Evolutionary conservation across 306 rosid species (phyloP).

Genomic region (Bauhinia variegata): DNA sequence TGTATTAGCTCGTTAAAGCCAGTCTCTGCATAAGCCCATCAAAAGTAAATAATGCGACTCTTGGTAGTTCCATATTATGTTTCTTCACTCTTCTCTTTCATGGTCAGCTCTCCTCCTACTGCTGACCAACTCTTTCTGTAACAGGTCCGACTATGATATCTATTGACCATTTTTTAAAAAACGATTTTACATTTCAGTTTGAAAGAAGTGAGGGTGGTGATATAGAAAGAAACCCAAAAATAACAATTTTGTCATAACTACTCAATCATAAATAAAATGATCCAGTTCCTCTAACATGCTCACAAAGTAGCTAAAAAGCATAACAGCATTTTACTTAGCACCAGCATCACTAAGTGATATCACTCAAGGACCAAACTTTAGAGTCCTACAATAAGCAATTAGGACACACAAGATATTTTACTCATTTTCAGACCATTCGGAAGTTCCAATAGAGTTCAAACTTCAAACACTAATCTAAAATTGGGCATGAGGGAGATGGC

Average conservation of each 20-base stretch:
- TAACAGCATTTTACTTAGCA: no score
- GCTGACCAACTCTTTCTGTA: background rate
- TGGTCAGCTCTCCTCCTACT: background rate
- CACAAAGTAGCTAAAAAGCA: background rate
- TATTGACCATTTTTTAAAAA: background rate
- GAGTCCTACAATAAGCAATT: background rate
- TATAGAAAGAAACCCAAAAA: background rate
- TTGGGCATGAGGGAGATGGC: no score
- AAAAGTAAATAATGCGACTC: no score
- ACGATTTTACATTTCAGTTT: background rate
- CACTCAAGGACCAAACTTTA: background rate
- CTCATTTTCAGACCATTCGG: background rate
- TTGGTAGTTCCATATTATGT: background rate
- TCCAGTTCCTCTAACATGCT: background rate
- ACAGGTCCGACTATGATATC: background rate
- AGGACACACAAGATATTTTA: background rate
- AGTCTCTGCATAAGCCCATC: background rate
- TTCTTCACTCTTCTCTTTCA: background rate
- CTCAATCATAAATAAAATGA: background rate
- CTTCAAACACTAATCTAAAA: no score
- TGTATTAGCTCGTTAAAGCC: constrained; percentile 18
- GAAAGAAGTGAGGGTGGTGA: background rate
- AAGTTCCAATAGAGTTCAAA: no score
- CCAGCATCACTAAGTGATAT: background rate
- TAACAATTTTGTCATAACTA: no score